Percentiles rank a stretch among this genome's conserved stretches.
These are phyloP conservation scores for Decorospora gaudefroyi DNA, from an alignment of 2,329 filamentous ascomycete species.

Conservation along the genomic window DNA sequence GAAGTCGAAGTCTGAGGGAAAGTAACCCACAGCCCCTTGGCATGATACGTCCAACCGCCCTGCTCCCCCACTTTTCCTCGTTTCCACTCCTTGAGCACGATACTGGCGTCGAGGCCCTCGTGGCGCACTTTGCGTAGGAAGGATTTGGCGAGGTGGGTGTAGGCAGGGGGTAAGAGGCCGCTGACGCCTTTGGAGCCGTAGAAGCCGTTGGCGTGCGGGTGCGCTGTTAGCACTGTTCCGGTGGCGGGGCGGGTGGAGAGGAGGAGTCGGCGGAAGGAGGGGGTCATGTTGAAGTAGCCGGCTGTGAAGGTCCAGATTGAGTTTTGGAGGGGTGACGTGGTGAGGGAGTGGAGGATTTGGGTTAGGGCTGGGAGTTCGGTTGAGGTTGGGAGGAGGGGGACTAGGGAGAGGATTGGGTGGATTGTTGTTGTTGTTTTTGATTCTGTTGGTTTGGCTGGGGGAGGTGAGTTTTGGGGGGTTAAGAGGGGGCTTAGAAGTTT, in stretches of 20 bases:
- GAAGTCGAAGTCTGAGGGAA: conserved; percentile 53
- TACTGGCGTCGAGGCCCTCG: conserved; percentile 60
- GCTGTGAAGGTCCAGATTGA: conserved; percentile 95
- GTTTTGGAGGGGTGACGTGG: conserved; percentile 64
- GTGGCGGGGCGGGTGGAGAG: conserved; percentile 70
- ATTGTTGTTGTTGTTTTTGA: conserved; percentile 61
- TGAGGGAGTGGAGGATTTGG: conserved; percentile 72
- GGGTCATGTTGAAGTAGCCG: conserved; percentile 97
- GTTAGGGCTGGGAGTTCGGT: conserved; percentile 86
- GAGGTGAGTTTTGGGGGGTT: conserved; percentile 51
- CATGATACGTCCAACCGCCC: conserved; percentile 95
- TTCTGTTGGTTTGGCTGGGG: conserved; percentile 31
- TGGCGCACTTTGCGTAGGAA: conserved; percentile 70
- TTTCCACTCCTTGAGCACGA: conserved; percentile 85
- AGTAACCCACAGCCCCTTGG: conserved; percentile 92
- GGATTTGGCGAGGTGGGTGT: conserved; percentile 81
- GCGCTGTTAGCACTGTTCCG: conserved; percentile 88
- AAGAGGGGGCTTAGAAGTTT: conserved; percentile 69
- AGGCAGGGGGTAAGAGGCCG: conserved; percentile 87
- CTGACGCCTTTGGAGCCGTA: conserved; percentile 86
- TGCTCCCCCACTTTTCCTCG: conserved; percentile 78
- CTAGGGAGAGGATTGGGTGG: conserved; percentile 86
- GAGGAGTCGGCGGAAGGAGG: conserved; percentile 77
- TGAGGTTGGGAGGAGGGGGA: conserved; percentile 81
- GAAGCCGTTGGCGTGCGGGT: conserved; percentile 93